Evolutionary conservation across 106 monocot genomes (phyloP).

Genomic region (Apostasia ramifera): DNA sequence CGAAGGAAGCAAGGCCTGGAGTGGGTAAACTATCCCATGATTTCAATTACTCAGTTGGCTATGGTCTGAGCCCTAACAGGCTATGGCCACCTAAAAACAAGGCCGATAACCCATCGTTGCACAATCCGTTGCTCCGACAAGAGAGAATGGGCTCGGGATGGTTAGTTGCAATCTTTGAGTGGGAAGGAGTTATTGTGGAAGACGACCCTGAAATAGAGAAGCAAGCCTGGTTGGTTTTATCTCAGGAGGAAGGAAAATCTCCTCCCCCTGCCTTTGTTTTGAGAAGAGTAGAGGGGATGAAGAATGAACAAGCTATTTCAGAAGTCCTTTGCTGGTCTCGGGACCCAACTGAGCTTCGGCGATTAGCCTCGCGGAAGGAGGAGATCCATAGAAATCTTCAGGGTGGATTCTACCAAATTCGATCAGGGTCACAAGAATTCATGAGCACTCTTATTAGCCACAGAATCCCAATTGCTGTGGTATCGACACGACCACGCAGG

Average conservation of each 20-base stretch:
- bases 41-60: conserved; percentile 12
- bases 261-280: conserved; percentile 67
- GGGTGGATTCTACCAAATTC: conserved; percentile 44
- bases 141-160: conserved; percentile 90
- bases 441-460: conserved; percentile 49
- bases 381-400: conserved; percentile 48
- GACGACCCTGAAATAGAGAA: conserved; percentile 60
- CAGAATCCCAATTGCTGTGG: conserved; percentile 77
- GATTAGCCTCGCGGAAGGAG: conserved; percentile 65
- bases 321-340: conserved; percentile 95
- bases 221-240: conserved; percentile 62
- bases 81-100: conserved; percentile 65
- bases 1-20: conserved; percentile 37
- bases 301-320: conserved; percentile 87
- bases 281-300: conserved; percentile 83
- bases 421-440: conserved; percentile 72
- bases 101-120: conserved; percentile 65
- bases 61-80: conserved; percentile 1
- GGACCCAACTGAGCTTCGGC: conserved; percentile 53
- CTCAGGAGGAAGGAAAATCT: conserved; percentile 76
- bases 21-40: conserved; percentile 28
- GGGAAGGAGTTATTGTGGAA: conserved; percentile 87
- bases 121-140: conserved; percentile 80
- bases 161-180: conserved; percentile 84
- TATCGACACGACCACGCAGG: conserved; percentile 57